Evolutionary conservation across 176 grass and related monocot species (phyloP), one percentile per base, ranked within the genome.

Genomic region (Microstegium vimineum): DNA sequence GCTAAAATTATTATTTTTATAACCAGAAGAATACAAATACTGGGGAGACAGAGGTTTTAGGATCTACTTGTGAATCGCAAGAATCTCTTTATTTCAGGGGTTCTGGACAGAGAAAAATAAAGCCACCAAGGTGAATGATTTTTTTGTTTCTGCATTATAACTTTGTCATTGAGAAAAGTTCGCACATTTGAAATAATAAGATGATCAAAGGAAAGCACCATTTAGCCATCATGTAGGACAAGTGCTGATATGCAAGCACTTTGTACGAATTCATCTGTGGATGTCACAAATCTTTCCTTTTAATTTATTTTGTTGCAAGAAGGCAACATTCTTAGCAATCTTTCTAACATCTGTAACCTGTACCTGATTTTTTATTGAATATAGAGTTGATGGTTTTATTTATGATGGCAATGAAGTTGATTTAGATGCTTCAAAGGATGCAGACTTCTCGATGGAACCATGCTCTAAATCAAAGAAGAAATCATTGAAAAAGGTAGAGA

Each of bases 71-170:
- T 85, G 73, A 82, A 73, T 77, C 77, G 31, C 70, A 83, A 81
- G 84, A 82, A 69, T 26, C 41, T 80, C 20, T 73, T 86, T 59
- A 45, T 1, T n/a, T 8, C 56, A 86, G 43, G 37, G 79, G 26
- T 77, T 8, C 74, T 83, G 78, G 68, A 87, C 66, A 63, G 62
- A 90, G 81, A 82, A 94, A 81, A 88, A 83, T 38, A 62, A 90
- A 86, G 54, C 10, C 76, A 30, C 33, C 68, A 82, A 87, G 84
- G 84, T 90, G 57, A 79, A 85, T 51, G 15, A 65, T n/a, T 54
- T 49, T 84, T 76, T 25, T 38, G 3, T 71, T 71, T 80, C 22
- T 32, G 66, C 11, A 43, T 62, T 35, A 61, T 74, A 51, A 20
- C 52, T 35, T 52, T 54, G 32, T 52, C 34, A 27, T 7, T 67